Percentiles rank a stretch among this genome's conserved stretches.
These are phyloP conservation scores for Erodium maritimum DNA, from an alignment of 345 rosid genomes.

Conservation along the genomic window DNA sequence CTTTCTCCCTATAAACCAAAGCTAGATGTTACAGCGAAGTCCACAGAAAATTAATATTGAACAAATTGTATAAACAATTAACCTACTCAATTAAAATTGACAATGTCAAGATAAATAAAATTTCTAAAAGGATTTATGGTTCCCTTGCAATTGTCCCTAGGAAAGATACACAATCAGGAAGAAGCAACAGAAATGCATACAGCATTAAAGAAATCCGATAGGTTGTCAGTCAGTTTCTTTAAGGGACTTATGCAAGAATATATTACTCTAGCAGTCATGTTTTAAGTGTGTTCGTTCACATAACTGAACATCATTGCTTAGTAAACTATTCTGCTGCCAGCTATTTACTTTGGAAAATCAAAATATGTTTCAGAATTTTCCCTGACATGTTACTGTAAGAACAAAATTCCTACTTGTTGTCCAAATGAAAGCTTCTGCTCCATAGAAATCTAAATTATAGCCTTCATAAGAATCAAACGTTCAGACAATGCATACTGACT, in stretches of 20 bases:
- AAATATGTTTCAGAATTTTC: too few relatives aligned
- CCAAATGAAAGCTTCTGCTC: too few relatives aligned
- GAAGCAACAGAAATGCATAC: background rate
- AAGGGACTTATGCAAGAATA: too few relatives aligned
- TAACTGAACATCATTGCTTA: background rate
- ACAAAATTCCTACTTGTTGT: too few relatives aligned
- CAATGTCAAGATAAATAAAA: background rate
- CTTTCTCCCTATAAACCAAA: conserved; percentile 54
- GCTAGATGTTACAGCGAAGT: background rate
- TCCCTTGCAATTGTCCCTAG: background rate
- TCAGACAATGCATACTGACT: too few relatives aligned
- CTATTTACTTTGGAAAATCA: background rate
- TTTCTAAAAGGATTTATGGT: background rate
- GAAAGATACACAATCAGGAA: background rate
- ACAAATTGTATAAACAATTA: too few relatives aligned
- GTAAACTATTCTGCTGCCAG: background rate
- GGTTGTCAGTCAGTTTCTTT: background rate
- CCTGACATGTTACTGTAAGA: too few relatives aligned
- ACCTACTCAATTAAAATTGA: too few relatives aligned
- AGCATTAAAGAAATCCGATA: too few relatives aligned
- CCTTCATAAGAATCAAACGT: too few relatives aligned
- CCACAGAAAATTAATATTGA: background rate
- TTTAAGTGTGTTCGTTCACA: background rate
- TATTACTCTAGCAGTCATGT: background rate
- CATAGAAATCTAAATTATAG: too few relatives aligned